These are phyloP conservation scores for Hortiboletus flavorubellus DNA, from an alignment of 768 basidiomycete genomes.

Conservation along the genomic window DNA sequence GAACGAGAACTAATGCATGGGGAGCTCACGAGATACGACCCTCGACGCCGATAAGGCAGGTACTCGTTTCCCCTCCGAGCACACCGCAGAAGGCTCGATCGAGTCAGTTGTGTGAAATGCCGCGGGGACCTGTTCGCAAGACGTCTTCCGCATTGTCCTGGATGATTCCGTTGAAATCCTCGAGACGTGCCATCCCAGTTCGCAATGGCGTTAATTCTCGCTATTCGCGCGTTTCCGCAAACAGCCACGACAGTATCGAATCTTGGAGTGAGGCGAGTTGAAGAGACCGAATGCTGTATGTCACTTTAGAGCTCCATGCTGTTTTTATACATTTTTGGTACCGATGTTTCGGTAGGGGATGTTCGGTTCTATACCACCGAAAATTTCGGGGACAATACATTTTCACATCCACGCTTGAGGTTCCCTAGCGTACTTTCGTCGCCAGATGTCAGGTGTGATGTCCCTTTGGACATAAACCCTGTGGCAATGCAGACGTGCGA, in stretches of 20 bases:
- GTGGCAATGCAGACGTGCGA: neutral
- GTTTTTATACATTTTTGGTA: constrained; percentile 15
- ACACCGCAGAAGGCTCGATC: constrained; percentile 27
- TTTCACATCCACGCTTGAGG: no score
- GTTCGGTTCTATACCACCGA: neutral
- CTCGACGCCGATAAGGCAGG: constrained; percentile 22
- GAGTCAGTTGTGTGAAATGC: constrained; percentile 8
- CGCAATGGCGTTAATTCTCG: constrained; percentile 6
- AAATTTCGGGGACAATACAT: neutral
- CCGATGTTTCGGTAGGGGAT: neutral
- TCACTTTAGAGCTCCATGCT: constrained; percentile 5
- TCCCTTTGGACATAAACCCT: neutral
- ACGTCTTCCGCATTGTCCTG: constrained; percentile 26
- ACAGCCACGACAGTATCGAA: constrained; percentile 36
- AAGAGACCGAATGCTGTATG: neutral
- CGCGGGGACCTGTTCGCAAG: constrained; percentile 14
- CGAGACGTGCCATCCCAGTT: constrained; percentile 3
- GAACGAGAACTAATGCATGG: neutral
- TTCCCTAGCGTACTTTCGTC: neutral
- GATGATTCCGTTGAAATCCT: constrained; percentile 21
- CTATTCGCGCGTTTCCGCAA: constrained; percentile 6
- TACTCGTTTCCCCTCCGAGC: constrained; percentile 17
- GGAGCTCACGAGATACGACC: constrained; percentile 1
- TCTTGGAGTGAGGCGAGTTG: constrained; percentile 31
- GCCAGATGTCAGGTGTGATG: neutral